A percentile compares a stretch with the other conserved stretches of the same genome.
Conservation (phyloP, 768 basidiomycete genomes). For the Infundibulicybe gibba region DNA sequence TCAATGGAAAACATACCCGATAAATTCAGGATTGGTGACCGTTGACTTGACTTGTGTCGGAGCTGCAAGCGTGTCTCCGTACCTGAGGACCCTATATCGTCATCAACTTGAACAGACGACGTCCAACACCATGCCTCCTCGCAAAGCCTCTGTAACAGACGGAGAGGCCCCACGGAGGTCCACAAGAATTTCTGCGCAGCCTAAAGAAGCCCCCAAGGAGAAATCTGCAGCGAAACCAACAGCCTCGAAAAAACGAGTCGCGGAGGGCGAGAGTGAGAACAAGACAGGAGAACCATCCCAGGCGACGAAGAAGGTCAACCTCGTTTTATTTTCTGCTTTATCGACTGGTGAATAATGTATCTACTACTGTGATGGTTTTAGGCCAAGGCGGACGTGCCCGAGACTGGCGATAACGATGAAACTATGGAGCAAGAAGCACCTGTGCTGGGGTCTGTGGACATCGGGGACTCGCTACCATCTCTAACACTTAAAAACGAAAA, state of each 20-base stretch:
- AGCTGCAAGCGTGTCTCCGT: not conserved
- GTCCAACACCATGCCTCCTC: constrained; percentile 26
- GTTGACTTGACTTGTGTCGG: not conserved
- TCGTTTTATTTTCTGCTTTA: constrained; percentile 3
- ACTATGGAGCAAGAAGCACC: constrained; percentile 15
- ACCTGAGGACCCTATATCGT: not conserved
- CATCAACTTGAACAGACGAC: constrained; percentile 2
- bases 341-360: constrained; percentile 6
- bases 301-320: constrained; percentile 36
- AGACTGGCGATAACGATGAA: constrained; percentile 18
- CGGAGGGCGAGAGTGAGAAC: constrained; percentile 30
- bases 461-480: constrained; percentile 75
- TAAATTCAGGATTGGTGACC: no score
- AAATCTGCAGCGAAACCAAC: constrained; percentile 17
- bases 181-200: constrained; percentile 48
- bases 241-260: constrained; percentile 37
- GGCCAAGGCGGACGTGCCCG: constrained; percentile 27
- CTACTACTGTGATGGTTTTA: constrained; percentile 10
- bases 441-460: constrained; percentile 45
- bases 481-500: constrained; percentile 83
- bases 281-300: constrained; percentile 24
- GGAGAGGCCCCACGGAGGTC: constrained; percentile 51
- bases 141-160: constrained; percentile 27
- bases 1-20: no score
- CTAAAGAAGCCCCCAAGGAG: constrained; percentile 30